Percentiles rank a stretch among this genome's conserved stretches.
phyloP scores from a whole-genome alignment of 2,329 filamentous ascomycete species.

The Trichothecium sympodiale region DNA sequence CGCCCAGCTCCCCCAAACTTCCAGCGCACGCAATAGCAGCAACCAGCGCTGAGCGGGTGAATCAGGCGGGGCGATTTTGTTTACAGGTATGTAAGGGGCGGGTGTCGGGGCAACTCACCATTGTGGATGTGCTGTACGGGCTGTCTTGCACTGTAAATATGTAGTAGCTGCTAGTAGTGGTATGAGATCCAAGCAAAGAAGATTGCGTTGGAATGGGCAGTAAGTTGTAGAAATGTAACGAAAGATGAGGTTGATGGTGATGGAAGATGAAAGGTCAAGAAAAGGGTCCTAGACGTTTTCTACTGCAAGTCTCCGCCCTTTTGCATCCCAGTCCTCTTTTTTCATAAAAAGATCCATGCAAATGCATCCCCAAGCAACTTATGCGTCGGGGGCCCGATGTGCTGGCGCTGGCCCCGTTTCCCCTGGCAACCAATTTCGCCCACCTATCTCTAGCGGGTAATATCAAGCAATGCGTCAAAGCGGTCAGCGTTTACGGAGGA shows the following conservation, averaged over 20 bases:
- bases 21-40: not conserved
- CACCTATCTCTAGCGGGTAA: too few relatives aligned
- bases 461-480: too few relatives aligned
- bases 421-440: not conserved
- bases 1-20: too few relatives aligned
- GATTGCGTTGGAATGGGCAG: not conserved
- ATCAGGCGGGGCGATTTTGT: conserved; percentile 13
- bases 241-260: conserved; percentile 1
- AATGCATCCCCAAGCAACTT: not conserved
- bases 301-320: not conserved
- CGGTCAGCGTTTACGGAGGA: too few relatives aligned
- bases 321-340: not conserved
- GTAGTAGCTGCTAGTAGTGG: too few relatives aligned
- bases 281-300: conserved; percentile 1
- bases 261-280: conserved; percentile 3
- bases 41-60: not conserved
- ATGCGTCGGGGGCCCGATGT: not conserved
- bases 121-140: conserved; percentile 11
- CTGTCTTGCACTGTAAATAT: too few relatives aligned
- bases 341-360: not conserved
- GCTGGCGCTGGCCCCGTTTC: too few relatives aligned
- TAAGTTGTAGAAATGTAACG: not conserved
- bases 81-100: conserved; percentile 12
- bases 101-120: conserved; percentile 27
- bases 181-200: not conserved